Evolutionary conservation across 2,329 filamentous ascomycete species (phyloP).

Genomic region (Lasiodiplodia sp.): DNA sequence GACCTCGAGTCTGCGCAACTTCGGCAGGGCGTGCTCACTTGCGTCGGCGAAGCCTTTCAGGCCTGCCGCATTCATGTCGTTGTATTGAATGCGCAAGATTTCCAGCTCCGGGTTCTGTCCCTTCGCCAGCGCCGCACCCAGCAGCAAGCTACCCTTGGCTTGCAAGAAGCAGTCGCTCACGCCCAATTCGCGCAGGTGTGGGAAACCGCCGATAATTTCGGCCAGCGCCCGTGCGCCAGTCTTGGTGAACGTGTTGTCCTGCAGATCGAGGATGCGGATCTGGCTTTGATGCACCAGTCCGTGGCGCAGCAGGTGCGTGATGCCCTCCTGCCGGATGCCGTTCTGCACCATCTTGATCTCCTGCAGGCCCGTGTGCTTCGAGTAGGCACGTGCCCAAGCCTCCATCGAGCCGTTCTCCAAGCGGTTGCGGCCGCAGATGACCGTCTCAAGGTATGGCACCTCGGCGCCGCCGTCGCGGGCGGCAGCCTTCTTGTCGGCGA

Average conservation of each 20-base stretch:
- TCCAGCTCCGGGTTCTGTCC: constrained; percentile 82
- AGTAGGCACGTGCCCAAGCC: constrained; percentile 89
- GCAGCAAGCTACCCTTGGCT: constrained; percentile 73
- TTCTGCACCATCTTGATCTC: constrained; percentile 98
- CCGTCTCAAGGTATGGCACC: constrained; percentile 88
- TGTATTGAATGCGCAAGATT: constrained; percentile 86
- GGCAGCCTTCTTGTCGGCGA: constrained; percentile 83
- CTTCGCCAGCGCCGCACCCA: constrained; percentile 75
- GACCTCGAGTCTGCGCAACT: constrained; percentile 84
- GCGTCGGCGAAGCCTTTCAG: constrained; percentile 75
- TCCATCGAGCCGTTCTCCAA: constrained; percentile 96
- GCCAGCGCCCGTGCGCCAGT: constrained; percentile 80
- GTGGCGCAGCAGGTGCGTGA: constrained; percentile 78
- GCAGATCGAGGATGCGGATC: constrained; percentile 83
- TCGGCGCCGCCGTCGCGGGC: constrained; percentile 69
- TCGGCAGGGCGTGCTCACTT: constrained; percentile 72
- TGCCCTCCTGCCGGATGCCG: constrained; percentile 93
- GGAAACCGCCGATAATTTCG: constrained; percentile 76
- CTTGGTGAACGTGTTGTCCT: constrained; percentile 96
- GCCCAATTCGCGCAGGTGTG: constrained; percentile 79
- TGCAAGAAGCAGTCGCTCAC: constrained; percentile 88
- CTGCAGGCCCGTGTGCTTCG: constrained; percentile 80
- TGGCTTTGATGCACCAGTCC: constrained; percentile 75
- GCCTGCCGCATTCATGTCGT: constrained; percentile 84
- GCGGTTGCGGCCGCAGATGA: constrained; percentile 94